Conservation (phyloP, 345 rosid genomes). For the Ceriops tagal region DNA sequence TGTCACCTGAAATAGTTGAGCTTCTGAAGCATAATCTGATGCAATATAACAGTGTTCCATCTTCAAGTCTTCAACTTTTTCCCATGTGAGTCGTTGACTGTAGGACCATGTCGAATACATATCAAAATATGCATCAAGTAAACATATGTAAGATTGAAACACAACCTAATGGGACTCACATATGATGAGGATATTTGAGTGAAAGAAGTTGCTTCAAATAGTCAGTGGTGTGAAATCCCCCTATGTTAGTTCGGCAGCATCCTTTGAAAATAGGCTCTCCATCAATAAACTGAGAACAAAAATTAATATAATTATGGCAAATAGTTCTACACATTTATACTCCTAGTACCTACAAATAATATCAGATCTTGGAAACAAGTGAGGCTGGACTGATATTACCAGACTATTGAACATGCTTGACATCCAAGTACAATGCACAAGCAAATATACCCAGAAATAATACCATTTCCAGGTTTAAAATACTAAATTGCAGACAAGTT, state of each 20-base stretch:
- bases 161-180: slow-evolving; percentile 40
- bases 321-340: neutral
- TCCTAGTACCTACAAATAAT: no score
- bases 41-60: slow-evolving; percentile 92
- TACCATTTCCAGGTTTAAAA: neutral
- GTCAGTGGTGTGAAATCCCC: slow-evolving; percentile 89
- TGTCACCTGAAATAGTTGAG: slow-evolving; percentile 63
- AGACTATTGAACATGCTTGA: neutral
- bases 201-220: slow-evolving; percentile 90
- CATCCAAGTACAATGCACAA: neutral
- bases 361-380: no score
- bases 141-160: slow-evolving; percentile 5
- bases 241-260: slow-evolving; percentile 77
- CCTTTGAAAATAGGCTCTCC: slow-evolving; percentile 88
- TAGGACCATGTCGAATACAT: slow-evolving; percentile 16
- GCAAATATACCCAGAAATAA: slow-evolving; percentile 2
- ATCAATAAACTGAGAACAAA: slow-evolving; percentile 58
- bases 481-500: neutral
- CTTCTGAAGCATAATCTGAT: slow-evolving; percentile 68
- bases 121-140: slow-evolving; percentile 1
- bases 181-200: slow-evolving; percentile 86
- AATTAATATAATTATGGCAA: slow-evolving; percentile 1
- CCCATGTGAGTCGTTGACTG: slow-evolving; percentile 85
- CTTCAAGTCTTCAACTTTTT: slow-evolving; percentile 94
- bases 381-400: neutral